phyloP scores from a whole-genome alignment of 2,329 filamentous ascomycete species.

The Aspergillus tanneri region DNA sequence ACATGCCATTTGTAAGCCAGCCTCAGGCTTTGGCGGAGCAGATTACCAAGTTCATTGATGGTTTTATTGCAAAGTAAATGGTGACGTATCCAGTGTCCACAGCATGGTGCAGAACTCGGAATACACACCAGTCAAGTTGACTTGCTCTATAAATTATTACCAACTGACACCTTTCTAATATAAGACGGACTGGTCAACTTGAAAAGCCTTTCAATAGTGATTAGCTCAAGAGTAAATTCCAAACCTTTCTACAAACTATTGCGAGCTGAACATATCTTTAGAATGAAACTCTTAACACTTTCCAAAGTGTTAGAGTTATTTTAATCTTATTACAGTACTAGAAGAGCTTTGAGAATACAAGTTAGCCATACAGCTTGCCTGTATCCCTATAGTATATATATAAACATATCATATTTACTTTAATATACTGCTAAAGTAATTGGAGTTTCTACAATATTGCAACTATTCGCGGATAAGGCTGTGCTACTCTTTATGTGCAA shows the following conservation, averaged over 20 bases:
- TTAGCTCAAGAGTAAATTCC: neutral
- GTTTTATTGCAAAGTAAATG: constrained; percentile 1
- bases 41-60: constrained; percentile 5
- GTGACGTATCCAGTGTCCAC: neutral
- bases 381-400: too few relatives aligned
- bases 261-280: neutral
- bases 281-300: too few relatives aligned
- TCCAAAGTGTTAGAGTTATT: too few relatives aligned
- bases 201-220: neutral
- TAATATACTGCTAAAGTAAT: too few relatives aligned
- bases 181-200: neutral
- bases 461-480: too few relatives aligned
- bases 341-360: too few relatives aligned
- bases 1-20: constrained; percentile 10
- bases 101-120: neutral
- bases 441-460: too few relatives aligned
- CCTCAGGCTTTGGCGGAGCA: constrained; percentile 6
- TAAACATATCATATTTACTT: too few relatives aligned
- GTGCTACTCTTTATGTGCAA: too few relatives aligned
- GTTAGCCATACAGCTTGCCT: too few relatives aligned
- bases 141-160: neutral
- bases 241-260: constrained; percentile 1
- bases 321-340: too few relatives aligned
- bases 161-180: neutral
- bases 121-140: neutral